Evolutionary conservation across 129 eudicot genomes (phyloP), one percentile per base, ranked within the genome.

Genomic region (Rutidosis leptorrhynchoides): DNA sequence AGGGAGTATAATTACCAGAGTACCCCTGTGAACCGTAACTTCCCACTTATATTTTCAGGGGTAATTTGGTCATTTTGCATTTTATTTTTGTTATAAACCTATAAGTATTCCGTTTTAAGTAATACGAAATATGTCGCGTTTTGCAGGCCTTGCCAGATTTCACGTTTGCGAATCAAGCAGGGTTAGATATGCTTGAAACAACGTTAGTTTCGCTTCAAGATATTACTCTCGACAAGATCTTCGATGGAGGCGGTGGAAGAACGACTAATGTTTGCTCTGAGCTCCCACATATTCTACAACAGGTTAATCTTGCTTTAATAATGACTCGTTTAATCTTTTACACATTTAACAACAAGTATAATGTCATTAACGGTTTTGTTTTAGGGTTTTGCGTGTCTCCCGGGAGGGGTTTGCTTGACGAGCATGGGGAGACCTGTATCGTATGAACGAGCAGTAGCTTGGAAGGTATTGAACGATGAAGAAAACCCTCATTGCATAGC

Each of bases 141-240:
- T 7, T 72, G 81, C 85, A 90, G 97, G 85, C 87, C 19, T 49
- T 87, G 78, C 91, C 97, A 22, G 89, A 84, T 70, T 90, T 90
- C 79, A 84, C 90, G 16, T 90, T 90, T 64, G 93, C 95, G 9
- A 90, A 90, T 69, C 92, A 90, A 56, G 97, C 93, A 29, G 95
- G 97, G 19, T 83, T 90, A 40, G 97, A 90, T 75, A 90, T 90
- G 97, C 90, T 90, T 0, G 97, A 90, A 74, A 90, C 97, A 2
- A 90, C 97, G 43, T 74, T 90, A 58, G 85, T 90, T 54, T 82
- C 93, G 14, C 89, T 90, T 51, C 97, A 90, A 80, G 97, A 90
- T 59, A 84, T 87, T 29, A 80, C 90, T 15, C 73, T 90, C 10
- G 95, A 90, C 64, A 87, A 87, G 84, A 84, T 90, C 15, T 83